phyloP scores from a whole-genome alignment of 148 eudicot genomes.

The Bassia scoparia region DNA sequence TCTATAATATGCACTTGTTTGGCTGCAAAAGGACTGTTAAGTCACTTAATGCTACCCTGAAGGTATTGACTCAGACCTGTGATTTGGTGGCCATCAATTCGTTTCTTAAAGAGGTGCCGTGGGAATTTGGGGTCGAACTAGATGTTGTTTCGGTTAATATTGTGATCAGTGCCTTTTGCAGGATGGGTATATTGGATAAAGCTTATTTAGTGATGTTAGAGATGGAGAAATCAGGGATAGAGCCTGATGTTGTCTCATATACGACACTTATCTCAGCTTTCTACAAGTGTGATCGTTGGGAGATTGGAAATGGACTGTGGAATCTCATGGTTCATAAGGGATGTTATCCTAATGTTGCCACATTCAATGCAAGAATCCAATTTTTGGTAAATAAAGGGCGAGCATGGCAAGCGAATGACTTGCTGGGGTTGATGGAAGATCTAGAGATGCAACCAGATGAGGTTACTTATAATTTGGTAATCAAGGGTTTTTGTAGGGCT shows the following conservation, averaged over 20 bases:
- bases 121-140: constrained; percentile 41
- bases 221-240: constrained; percentile 61
- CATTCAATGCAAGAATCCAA: constrained; percentile 84
- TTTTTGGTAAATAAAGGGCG: constrained; percentile 58
- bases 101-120: constrained; percentile 46
- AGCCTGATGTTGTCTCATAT: constrained; percentile 72
- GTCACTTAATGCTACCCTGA: constrained; percentile 69
- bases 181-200: constrained; percentile 49
- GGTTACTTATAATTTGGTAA: constrained; percentile 78
- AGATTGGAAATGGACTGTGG: constrained; percentile 84
- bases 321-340: constrained; percentile 73
- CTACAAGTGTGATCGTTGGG: constrained; percentile 48
- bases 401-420: constrained; percentile 70
- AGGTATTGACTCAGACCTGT: constrained; percentile 49
- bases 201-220: constrained; percentile 53
- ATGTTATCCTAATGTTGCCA: constrained; percentile 68
- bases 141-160: constrained; percentile 65
- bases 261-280: constrained; percentile 73
- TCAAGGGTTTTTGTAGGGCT: constrained; percentile 71
- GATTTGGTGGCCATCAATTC: constrained; percentile 43
- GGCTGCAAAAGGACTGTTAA: constrained; percentile 69
- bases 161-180: constrained; percentile 63
- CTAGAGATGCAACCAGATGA: constrained; percentile 56
- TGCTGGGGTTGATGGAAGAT: constrained; percentile 51
- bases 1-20: constrained; percentile 60